Evolutionary conservation across 768 basidiomycete species (phyloP).

Genomic region (Amanita rubescens): DNA sequence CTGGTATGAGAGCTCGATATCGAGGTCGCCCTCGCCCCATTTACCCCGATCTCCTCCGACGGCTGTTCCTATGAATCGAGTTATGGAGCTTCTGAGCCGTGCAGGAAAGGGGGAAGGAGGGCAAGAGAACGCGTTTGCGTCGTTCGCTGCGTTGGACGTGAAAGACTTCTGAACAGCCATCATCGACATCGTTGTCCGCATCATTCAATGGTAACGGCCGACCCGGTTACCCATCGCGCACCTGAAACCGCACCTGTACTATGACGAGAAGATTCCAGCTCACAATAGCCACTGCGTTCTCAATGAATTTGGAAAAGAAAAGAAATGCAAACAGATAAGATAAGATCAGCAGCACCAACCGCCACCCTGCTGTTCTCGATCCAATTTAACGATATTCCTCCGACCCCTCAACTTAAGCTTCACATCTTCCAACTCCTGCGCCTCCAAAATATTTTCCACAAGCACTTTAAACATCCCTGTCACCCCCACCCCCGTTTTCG

Average conservation of each 20-base stretch:
- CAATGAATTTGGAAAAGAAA: too few relatives aligned
- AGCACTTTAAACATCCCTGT: slow-evolving; percentile 65
- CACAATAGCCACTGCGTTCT: too few relatives aligned
- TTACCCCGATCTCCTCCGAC: slow-evolving; percentile 26
- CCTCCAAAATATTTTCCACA: slow-evolving; percentile 76
- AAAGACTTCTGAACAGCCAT: neutral
- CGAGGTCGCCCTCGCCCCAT: slow-evolving; percentile 40
- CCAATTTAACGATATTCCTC: slow-evolving; percentile 30
- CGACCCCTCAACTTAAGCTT: slow-evolving; percentile 29
- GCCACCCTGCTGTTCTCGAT: too few relatives aligned
- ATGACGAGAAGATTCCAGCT: too few relatives aligned
- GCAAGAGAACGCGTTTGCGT: slow-evolving; percentile 4
- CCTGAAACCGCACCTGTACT: neutral
- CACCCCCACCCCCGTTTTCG: slow-evolving; percentile 85
- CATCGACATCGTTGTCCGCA: neutral
- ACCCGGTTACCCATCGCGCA: neutral
- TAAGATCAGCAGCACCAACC: too few relatives aligned
- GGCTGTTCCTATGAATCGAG: slow-evolving; percentile 20
- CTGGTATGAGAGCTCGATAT: slow-evolving; percentile 46
- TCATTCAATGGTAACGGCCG: slow-evolving; percentile 1
- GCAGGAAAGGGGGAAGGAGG: slow-evolving; percentile 8
- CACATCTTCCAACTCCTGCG: slow-evolving; percentile 55
- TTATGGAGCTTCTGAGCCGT: neutral
- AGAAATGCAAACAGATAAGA: too few relatives aligned
- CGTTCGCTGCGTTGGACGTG: slow-evolving; percentile 4